Evolutionary conservation across 768 basidiomycete species (phyloP), one percentile per base, ranked within the genome.

Genomic region (Lentinula lateritia): DNA sequence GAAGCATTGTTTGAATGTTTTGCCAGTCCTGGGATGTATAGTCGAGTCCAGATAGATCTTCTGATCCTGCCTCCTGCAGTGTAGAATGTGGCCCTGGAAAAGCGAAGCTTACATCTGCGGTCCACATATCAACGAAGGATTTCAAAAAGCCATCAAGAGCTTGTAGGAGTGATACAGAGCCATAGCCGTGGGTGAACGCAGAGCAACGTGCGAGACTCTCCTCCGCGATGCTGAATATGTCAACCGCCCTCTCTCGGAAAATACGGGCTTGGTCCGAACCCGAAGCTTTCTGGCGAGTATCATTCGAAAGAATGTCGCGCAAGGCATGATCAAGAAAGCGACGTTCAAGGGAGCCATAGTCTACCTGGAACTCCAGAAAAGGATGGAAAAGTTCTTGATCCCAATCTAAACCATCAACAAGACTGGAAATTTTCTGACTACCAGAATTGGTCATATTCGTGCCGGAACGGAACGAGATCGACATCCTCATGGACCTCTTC

Each of bases 311-410:
- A 15, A 82, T 80, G 8, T 77, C 74, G n/a, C 76, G 76, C 16
- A 92, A 75, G 1, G 76, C 74, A 52, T 84, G 80, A 32, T 86
- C 82, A 59, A 98, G 75, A 55, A 85, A 80, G 6, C 86, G 83
- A 39, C 82, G 80, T 73, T 99, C 97, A 38, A 97, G 78, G 1
- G 80, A 75, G 0, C 84, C 83, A 72, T 98, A 98, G 60, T 95
- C 90, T 16, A 85, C 78, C 67, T 98, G 96, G 63, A 89, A 89
- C 67, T 95, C 92, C 28, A 96, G 80, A 76, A 98, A 98, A 2
- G 96, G 93, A 70, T 95, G 94, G 70, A 95, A 97, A 15, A 99
- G 77, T 55, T 90, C 88, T 60, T 88, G 88, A 68, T 98, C 94
- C 97, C 97, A 98, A 61, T 88, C 87, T 65, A 83, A 70, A 35